These are phyloP conservation scores for Populus euphratica DNA, from an alignment of 345 rosid species.

Conservation along the genomic window DNA sequence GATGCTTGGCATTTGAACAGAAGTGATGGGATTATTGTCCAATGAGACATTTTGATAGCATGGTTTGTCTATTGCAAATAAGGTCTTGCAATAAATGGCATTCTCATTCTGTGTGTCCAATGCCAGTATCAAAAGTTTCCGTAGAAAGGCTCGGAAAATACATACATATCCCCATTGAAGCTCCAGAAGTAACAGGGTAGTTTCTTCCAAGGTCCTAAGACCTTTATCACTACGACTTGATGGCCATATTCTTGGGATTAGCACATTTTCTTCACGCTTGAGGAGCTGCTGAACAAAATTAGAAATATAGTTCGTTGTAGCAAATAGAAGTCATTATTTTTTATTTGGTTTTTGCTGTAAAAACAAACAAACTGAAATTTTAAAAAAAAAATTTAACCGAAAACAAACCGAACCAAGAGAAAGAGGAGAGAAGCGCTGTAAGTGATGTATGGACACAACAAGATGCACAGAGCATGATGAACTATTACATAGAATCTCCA, in stretches of 20 bases:
- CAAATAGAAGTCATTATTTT: background rate
- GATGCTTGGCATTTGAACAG: too few relatives aligned
- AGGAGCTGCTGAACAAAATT: background rate
- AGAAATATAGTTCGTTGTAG: background rate
- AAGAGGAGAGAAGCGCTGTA: slow-evolving; percentile 9
- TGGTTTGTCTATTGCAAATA: too few relatives aligned
- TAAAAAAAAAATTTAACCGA: too few relatives aligned
- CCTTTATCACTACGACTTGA: background rate
- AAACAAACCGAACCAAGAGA: background rate
- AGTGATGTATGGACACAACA: slow-evolving; percentile 38
- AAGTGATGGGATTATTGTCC: too few relatives aligned
- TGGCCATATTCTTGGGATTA: background rate
- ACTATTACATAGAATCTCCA: slow-evolving; percentile 37
- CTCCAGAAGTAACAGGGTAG: background rate
- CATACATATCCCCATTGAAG: background rate
- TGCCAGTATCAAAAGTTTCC: too few relatives aligned
- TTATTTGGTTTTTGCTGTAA: too few relatives aligned
- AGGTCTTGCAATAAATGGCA: too few relatives aligned
- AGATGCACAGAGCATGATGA: slow-evolving; percentile 29
- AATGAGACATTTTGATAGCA: too few relatives aligned
- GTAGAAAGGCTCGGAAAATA: too few relatives aligned
- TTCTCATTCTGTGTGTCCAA: too few relatives aligned
- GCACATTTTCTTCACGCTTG: background rate
- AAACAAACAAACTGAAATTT: too few relatives aligned
- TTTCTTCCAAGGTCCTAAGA: background rate